These are phyloP conservation scores for Erodium moschatum DNA, from an alignment of 441 rosid genomes.

Conservation along the genomic window DNA sequence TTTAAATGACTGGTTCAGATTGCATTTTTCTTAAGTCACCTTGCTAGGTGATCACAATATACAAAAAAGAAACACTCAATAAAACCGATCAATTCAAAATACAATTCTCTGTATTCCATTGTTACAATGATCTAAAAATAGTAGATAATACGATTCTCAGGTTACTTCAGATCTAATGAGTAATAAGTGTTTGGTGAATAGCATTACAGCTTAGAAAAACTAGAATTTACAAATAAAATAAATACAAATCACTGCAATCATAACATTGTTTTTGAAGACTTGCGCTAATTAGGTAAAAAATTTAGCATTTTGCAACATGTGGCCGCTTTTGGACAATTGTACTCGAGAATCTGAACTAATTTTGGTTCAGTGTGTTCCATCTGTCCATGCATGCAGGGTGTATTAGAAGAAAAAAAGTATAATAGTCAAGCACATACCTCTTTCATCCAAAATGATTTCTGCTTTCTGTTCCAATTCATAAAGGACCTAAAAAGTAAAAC, in stretches of 20 bases:
- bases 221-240: too few relatives aligned
- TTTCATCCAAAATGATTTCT: slow-evolving; percentile 75
- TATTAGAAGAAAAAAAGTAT: not conserved
- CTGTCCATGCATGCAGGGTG: not conserved
- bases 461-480: slow-evolving; percentile 91
- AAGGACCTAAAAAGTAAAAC: slow-evolving; percentile 49
- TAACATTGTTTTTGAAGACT: not conserved
- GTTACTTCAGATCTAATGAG: not conserved
- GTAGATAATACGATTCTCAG: too few relatives aligned
- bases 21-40: not conserved
- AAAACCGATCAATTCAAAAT: too few relatives aligned
- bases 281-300: not conserved
- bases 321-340: not conserved
- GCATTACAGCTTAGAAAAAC: too few relatives aligned
- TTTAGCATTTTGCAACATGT: not conserved
- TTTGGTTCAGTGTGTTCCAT: not conserved
- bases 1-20: not conserved
- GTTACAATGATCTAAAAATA: not conserved
- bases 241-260: too few relatives aligned
- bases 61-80: not conserved
- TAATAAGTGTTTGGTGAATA: not conserved
- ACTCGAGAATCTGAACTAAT: not conserved
- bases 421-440: slow-evolving; percentile 44
- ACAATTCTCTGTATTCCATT: not conserved
- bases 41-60: not conserved